A percentile compares a stretch with the other conserved stretches of the same genome.
Conservation (phyloP, 1,284 basidiomycete genomes). For the Phaffia rhodozyma region DNA sequence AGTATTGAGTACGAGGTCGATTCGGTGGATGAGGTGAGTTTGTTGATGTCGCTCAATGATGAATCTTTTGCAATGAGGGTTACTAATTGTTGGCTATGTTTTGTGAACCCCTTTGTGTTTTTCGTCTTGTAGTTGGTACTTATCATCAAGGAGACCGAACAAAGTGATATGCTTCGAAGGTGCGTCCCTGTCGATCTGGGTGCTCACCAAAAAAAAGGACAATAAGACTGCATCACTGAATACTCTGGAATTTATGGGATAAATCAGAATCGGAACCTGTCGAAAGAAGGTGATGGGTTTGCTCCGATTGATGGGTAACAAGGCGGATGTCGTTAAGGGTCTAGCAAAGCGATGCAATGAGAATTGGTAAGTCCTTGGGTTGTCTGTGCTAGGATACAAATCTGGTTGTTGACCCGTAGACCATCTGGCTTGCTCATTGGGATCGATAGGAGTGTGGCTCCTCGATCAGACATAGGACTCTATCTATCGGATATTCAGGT, state of each 20-base stretch:
- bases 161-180: constrained; percentile 63
- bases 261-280: constrained; percentile 84
- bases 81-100: no score
- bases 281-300: constrained; percentile 99
- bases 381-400: background rate
- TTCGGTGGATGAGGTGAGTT: constrained; percentile 91
- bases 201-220: background rate
- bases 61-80: no score
- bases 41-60: no score
- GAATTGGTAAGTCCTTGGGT: constrained; percentile 76
- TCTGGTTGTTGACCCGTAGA: no score
- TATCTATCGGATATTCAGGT: constrained; percentile 86
- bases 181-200: constrained; percentile 23
- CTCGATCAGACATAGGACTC: constrained; percentile 45
- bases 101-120: no score
- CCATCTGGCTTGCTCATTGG: no score
- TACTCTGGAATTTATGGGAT: background rate
- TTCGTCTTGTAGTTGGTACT: constrained; percentile 31
- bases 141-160: constrained; percentile 78
- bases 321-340: constrained; percentile 98
- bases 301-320: constrained; percentile 89
- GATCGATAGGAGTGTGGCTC: no score
- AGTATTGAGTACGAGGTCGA: constrained; percentile 99
- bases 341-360: constrained; percentile 89
- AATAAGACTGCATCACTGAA: background rate